These are phyloP conservation scores for Golubevia pallescens DNA, from an alignment of 1,284 basidiomycete species.

Conservation along the genomic window DNA sequence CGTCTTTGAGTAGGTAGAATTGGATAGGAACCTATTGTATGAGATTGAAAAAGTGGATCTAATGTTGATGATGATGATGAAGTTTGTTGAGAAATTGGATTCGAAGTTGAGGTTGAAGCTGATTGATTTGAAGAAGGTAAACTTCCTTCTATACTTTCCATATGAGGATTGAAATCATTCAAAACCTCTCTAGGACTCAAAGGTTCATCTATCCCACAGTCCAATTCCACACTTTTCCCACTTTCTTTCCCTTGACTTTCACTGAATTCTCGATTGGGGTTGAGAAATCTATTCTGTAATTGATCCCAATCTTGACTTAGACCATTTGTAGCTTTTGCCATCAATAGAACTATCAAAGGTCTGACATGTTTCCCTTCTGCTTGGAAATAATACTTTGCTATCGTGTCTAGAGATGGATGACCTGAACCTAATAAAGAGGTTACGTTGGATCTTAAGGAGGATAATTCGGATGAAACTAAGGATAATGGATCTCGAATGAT, in stretches of 20 bases:
- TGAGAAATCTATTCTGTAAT: too few species aligned
- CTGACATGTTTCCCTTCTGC: conserved; percentile 78
- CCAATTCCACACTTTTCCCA: too few species aligned
- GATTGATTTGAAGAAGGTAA: too few species aligned
- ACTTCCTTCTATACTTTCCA: conserved; percentile 9
- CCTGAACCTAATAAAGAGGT: conserved; percentile 83
- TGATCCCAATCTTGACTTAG: too few species aligned
- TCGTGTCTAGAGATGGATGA: conserved; percentile 82
- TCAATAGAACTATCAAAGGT: conserved; percentile 86
- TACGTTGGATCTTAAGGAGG: conserved; percentile 76
- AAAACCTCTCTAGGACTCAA: conserved; percentile 47
- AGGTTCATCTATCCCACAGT: conserved; percentile 43
- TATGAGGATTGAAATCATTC: conserved; percentile 54
- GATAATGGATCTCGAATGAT: conserved; percentile 78
- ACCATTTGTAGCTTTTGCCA: conserved; percentile 89
- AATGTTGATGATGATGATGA: neutral
- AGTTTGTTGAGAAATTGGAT: too few species aligned
- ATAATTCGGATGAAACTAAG: conserved; percentile 77
- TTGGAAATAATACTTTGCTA: conserved; percentile 92
- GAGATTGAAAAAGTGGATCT: neutral
- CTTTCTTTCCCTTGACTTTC: too few species aligned
- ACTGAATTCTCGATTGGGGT: too few species aligned
- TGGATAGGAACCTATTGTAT: conserved; percentile 18
- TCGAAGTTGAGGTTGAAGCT: too few species aligned
- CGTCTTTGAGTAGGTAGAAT: conserved; percentile 84